These are phyloP conservation scores for Colletotrichum coccodes DNA, from an alignment of 2,329 filamentous ascomycete genomes.

Conservation along the genomic window DNA sequence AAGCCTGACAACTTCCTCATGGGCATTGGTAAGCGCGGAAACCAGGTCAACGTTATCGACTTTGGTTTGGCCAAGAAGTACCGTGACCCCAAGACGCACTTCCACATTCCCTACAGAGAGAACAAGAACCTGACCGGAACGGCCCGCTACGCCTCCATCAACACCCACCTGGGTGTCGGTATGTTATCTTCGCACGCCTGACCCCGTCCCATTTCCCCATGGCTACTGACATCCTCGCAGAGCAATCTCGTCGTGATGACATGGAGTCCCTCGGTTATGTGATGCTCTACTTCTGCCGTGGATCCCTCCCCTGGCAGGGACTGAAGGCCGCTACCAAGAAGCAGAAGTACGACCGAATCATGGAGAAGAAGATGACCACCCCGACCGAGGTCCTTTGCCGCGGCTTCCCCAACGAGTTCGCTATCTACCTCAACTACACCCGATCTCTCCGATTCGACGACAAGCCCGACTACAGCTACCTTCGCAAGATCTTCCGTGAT, in stretches of 20 bases:
- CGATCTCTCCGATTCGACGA: constrained; percentile 98
- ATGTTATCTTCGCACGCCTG: constrained; percentile 47
- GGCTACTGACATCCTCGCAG: constrained; percentile 55
- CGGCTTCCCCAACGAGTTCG: constrained; percentile 99
- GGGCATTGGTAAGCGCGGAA: constrained; percentile 98
- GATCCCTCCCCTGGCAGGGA: constrained; percentile 98
- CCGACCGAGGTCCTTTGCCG: constrained; percentile 98
- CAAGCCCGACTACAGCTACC: constrained; percentile 99
- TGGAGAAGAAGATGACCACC: constrained; percentile 99
- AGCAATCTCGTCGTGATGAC: constrained; percentile 98
- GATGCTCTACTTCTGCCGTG: constrained; percentile 99
- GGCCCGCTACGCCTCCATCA: constrained; percentile 98
- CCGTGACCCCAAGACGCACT: constrained; percentile 99
- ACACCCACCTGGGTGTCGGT: constrained; percentile 96
- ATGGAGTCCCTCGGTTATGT: constrained; percentile 99
- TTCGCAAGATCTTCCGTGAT: constrained; percentile 99
- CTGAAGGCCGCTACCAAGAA: constrained; percentile 99
- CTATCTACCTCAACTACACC: constrained; percentile 99
- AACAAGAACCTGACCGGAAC: constrained; percentile 99
- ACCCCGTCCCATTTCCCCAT: neutral
- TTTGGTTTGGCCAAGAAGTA: constrained; percentile 99
- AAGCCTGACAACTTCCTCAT: constrained; percentile 99
- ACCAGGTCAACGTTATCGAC: constrained; percentile 99
- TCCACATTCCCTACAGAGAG: constrained; percentile 99
- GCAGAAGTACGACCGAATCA: constrained; percentile 99